Evolutionary conservation across 345 rosid species (phyloP).

Genomic region (Brassica incana): DNA sequence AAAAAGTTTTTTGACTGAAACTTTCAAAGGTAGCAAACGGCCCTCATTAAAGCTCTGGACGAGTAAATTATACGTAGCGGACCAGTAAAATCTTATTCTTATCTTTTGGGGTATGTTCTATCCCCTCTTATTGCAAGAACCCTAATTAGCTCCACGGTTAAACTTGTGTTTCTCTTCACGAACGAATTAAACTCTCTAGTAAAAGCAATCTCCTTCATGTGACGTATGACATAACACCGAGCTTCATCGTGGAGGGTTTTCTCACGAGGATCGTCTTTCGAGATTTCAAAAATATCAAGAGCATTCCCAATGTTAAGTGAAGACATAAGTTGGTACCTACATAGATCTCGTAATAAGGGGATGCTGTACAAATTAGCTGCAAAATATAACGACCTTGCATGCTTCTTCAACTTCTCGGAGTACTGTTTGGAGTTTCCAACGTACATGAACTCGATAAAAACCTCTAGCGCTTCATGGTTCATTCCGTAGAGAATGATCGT

Average conservation of each 20-base stretch:
- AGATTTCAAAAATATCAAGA: neutral
- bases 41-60: no score
- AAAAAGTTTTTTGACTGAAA: no score
- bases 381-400: slow-evolving; percentile 4
- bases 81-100: no score
- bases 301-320: neutral
- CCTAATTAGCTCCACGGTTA: slow-evolving; percentile 1
- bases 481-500: slow-evolving; percentile 1
- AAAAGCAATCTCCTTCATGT: slow-evolving; percentile 4
- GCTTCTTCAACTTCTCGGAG: slow-evolving; percentile 11
- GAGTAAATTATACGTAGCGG: no score
- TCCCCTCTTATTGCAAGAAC: neutral
- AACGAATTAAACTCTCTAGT: neutral
- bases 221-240: neutral
- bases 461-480: slow-evolving; percentile 16
- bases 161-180: slow-evolving; percentile 2
- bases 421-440: neutral
- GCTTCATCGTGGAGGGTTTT: neutral
- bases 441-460: slow-evolving; percentile 17
- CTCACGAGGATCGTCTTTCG: slow-evolving; percentile 6
- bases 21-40: no score
- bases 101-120: neutral
- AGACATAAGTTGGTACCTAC: neutral
- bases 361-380: slow-evolving; percentile 13
- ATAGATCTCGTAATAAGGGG: neutral